Evolutionary conservation across 75 land plant species (phyloP).

Genomic region (Selaginella tamariscina): DNA sequence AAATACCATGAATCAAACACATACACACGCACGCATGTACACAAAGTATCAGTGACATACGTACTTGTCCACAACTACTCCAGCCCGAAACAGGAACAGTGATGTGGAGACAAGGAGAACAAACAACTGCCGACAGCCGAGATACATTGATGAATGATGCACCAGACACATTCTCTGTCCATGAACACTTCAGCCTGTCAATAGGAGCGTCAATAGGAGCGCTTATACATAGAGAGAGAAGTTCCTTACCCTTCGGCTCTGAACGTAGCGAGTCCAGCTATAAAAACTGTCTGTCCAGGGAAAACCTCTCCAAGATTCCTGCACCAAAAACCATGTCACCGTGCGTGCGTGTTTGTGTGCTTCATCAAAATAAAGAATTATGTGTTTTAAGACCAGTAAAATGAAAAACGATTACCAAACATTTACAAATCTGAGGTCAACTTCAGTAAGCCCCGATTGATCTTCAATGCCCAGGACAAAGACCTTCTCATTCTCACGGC

Average conservation of each 20-base stretch:
- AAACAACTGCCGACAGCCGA: slow-evolving; percentile 18
- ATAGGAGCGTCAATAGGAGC: background rate
- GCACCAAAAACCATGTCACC: slow-evolving; percentile 2
- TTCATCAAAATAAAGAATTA: background rate
- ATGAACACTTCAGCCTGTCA: slow-evolving; percentile 17
- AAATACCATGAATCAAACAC: too few species aligned
- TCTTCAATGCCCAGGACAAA: slow-evolving; percentile 15
- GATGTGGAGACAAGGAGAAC: slow-evolving; percentile 17
- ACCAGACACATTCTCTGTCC: slow-evolving; percentile 15
- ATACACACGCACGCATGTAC: too few species aligned
- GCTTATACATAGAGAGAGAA: background rate
- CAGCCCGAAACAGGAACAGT: slow-evolving; percentile 8
- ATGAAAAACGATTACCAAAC: slow-evolving; percentile 11
- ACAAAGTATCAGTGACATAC: too few species aligned
- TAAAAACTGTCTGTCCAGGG: slow-evolving; percentile 14
- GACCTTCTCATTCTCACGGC: too few species aligned
- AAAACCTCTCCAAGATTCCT: slow-evolving; percentile 15
- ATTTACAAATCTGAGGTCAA: slow-evolving; percentile 8
- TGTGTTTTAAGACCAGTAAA: background rate
- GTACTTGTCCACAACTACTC: slow-evolving; percentile 11
- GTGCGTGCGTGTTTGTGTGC: background rate
- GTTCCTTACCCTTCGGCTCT: slow-evolving; percentile 1
- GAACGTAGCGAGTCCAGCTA: slow-evolving; percentile 14
- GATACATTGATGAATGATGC: slow-evolving; percentile 17
- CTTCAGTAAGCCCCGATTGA: slow-evolving; percentile 8